These are phyloP conservation scores for Wallacemonas sp. DNA, from an alignment of 208 protist genomes.

Conservation along the genomic window DNA sequence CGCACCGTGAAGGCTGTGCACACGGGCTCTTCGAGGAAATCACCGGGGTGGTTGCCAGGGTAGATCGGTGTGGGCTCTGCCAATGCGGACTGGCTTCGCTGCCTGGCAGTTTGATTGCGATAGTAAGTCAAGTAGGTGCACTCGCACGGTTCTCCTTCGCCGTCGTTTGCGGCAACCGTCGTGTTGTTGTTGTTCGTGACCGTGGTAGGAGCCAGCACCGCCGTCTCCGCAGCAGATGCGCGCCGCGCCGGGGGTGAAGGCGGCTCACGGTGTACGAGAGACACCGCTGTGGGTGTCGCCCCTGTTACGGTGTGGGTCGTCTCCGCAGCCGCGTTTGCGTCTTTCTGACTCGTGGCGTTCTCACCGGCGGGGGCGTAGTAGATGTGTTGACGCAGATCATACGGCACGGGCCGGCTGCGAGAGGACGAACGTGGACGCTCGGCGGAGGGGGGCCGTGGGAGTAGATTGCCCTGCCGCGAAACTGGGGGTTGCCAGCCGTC, in stretches of 20 bases:
- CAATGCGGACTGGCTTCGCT: background rate
- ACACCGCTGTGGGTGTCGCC: too few species aligned
- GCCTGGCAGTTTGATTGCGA: background rate
- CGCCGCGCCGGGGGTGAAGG: background rate
- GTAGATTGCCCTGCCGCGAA: background rate
- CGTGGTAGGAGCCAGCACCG: too few species aligned
- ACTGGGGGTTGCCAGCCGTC: too few species aligned
- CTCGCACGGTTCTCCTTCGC: background rate
- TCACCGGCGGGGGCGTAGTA: background rate
- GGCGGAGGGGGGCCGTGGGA: background rate
- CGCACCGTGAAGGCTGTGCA: conserved; percentile 2
- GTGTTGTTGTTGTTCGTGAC: too few species aligned
- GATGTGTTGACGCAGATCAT: conserved; percentile 13
- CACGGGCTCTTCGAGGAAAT: background rate
- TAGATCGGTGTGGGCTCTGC: background rate
- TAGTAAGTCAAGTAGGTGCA: conserved; percentile 2
- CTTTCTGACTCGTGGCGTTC: background rate
- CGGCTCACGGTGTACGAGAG: background rate
- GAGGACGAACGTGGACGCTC: background rate
- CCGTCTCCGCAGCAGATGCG: background rate
- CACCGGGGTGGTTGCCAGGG: background rate
- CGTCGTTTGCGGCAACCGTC: background rate
- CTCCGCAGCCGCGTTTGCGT: background rate
- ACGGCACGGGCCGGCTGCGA: background rate
- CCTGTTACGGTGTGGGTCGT: too few species aligned